Base-by-base conservation (phyloP, 163 green algal genomes). In the Volvox carteri region DNA sequence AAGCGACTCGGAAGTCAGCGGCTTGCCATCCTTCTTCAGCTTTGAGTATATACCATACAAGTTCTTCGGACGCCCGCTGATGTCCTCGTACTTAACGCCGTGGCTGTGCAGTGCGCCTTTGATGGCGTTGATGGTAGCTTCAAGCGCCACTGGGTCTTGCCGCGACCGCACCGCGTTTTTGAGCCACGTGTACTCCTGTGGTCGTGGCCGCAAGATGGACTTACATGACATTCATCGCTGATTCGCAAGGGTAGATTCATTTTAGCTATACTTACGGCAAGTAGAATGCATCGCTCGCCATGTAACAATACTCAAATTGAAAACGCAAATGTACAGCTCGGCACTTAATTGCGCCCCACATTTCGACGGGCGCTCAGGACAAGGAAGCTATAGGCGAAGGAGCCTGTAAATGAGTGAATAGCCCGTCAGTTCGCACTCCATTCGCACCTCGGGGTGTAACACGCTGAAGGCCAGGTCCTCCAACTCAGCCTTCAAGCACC, bases 401-500 rank as follows among this genome's bases (percentile, higher is more conserved):
- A n/a, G n/a, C n/a, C n/a, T n/a, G n/a, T n/a, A n/a, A n/a, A n/a
- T n/a, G n/a, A n/a, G n/a, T n/a, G n/a, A n/a, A n/a, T n/a, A n/a
- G n/a, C n/a, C n/a, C n/a, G n/a, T n/a, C n/a, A n/a, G n/a, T n/a
- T n/a, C n/a, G n/a, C n/a, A n/a, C n/a, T n/a, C n/a, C n/a, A n/a
- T n/a, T 1, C 78, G 91, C 86, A 95, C 93, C 58, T 90, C 77
- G 0, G 95, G 93, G 65, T 97, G 92, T 48, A 98, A 87, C 23
- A 95, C 89, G 86, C 94, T 88, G 90, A 99, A 99, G 35, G 93
- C 94, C 23, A 97, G 76, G 89, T 99, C 97, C 86, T 99, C 97
- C 73, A 99, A 93, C 90, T 98, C 94, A 0, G 96, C 94, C 88
- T 99, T 99, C 44, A 98, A 80, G 87, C 81, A 94, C 95, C 95